Conservation (phyloP, 2,329 filamentous ascomycete genomes). For the Fusarium musae region DNA sequence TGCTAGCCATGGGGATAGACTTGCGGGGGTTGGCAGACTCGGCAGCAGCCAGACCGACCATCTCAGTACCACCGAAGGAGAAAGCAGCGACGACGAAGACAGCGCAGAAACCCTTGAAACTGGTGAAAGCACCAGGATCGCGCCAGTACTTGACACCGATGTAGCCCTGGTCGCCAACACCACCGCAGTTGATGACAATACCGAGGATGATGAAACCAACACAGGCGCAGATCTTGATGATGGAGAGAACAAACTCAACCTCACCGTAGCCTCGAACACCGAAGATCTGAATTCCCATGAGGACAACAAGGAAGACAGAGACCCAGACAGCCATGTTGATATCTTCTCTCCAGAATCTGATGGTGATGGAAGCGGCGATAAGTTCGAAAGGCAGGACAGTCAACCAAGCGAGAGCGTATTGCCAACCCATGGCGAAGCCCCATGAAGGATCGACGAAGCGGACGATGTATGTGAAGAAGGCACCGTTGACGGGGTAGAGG, state of each 20-base stretch:
- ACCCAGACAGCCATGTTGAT: conserved; percentile 81
- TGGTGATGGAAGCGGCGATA: conserved; percentile 85
- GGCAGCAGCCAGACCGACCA: conserved; percentile 80
- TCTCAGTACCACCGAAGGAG: conserved; percentile 79
- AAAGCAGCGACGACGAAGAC: conserved; percentile 81
- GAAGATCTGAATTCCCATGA: conserved; percentile 85
- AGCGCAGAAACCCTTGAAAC: conserved; percentile 82
- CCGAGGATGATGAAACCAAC: conserved; percentile 75
- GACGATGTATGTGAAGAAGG: conserved; percentile 91
- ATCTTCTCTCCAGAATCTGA: conserved; percentile 78
- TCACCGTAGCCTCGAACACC: conserved; percentile 91
- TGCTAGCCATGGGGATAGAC: conserved; percentile 85
- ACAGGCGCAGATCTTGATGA: conserved; percentile 84
- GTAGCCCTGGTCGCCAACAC: conserved; percentile 77
- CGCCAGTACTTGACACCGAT: conserved; percentile 83
- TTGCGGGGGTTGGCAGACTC: conserved; percentile 82
- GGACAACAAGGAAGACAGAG: conserved; percentile 79
- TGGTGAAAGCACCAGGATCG: conserved; percentile 82
- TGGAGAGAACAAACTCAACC: conserved; percentile 86
- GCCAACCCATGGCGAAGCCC: conserved; percentile 97
- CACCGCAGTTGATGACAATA: conserved; percentile 86
- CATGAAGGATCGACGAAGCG: conserved; percentile 92
- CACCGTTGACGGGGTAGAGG: conserved; percentile 88
- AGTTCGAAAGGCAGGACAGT: conserved; percentile 86
- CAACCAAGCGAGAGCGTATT: conserved; percentile 91